Evolutionary conservation across 75 land plant genomes (phyloP), one percentile per base, ranked within the genome.

Genomic region (Cryptomeria japonica): DNA sequence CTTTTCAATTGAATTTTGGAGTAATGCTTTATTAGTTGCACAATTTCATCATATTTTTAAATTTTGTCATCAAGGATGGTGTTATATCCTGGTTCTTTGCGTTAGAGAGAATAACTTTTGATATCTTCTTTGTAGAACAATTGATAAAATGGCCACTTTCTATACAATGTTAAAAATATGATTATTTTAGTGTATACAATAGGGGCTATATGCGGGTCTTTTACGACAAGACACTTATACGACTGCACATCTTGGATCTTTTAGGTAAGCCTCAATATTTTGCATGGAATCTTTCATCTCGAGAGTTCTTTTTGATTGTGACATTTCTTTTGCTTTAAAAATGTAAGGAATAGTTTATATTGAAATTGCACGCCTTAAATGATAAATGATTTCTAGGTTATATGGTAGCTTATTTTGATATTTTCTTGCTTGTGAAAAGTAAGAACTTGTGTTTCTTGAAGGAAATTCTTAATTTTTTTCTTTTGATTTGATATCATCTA

Each of bases 181-280:
- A 34, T 85, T 85, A 37, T 55, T 85, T 34, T 85, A 64, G 39
- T 53, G 25, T 55, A 73, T 87, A 83, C 86, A 86, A 80, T 94
- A 97, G 99, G 99, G 99, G 70, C 78, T 96, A 58, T 96, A 97
- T 12, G 99, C 99, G 79, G 97, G 99, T 49, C 85, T 97, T 47
- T 92, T 97, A n/a, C 90, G 96, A 77, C 97, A 97, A 91, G 99
- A 97, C 79, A 97, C 99, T 41, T 96, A 97, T 89, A 97, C 97
- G 47, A 97, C 99, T 36, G 95, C 96, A 22, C 87, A 94, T 36
- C 93, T 97, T 61, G 96, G 96, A 44, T 86, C 95, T 36, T 93
- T 95, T 89, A 90, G 95, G 95, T 94, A 70, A 28, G 44, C 22
- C 80, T 34, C 19, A 85, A 68, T 32, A 31, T 39, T 61, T 38